Evolutionary conservation across 2,329 filamentous ascomycete genomes (phyloP), one percentile per base, ranked within the genome.

Genomic region (Sarocladium oryzae): DNA sequence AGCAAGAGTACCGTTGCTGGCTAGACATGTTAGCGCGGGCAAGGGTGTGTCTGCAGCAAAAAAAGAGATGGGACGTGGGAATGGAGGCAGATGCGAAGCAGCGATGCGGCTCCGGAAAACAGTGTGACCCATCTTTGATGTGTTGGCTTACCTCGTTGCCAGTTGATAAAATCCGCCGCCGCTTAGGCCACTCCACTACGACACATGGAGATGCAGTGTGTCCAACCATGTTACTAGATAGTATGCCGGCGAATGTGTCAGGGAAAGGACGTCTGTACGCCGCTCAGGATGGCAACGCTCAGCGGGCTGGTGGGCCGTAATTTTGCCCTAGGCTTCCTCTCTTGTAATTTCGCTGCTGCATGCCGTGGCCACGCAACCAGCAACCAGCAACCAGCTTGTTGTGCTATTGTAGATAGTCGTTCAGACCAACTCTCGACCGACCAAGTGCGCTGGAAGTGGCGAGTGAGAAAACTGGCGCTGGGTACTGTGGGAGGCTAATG

Each of bases 141-240:
- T 86, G 89, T 78, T 95, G 89, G 89, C 89, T 85, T 84, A 75
- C 77, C 77, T 85, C 78, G 77, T 82, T 80, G 80, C 88, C 88
- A 92, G 85, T 91, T 83, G 78, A 84, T 81, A 75, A 75, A 76
- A 78, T 71, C 69, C 72, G 74, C 73, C 76, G 61, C 45, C 74
- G 73, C 77, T 77, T 79, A 81, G 72, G 69, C 74, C 77, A 75
- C 77, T 81, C 80, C 79, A 83, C 79, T 69, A 68, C 70, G 68
- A 72, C 72, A 76, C 70, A 73, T 71, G 68, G 67, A 69, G 66
- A 71, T 71, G 72, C 71, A 74, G 69, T 67, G 62, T 48, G 43
- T 48, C 43, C 43, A 48, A 48, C 43, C 43, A 33, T 30, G 20
- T n/a, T 8, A 32, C 43, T 33, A 48, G 43, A 33, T 6, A 48